Evolutionary conservation across 1,139 yeast genomes (phyloP), one percentile per base, ranked within the genome.

Genomic region (Yamadazyma dushanensis): DNA sequence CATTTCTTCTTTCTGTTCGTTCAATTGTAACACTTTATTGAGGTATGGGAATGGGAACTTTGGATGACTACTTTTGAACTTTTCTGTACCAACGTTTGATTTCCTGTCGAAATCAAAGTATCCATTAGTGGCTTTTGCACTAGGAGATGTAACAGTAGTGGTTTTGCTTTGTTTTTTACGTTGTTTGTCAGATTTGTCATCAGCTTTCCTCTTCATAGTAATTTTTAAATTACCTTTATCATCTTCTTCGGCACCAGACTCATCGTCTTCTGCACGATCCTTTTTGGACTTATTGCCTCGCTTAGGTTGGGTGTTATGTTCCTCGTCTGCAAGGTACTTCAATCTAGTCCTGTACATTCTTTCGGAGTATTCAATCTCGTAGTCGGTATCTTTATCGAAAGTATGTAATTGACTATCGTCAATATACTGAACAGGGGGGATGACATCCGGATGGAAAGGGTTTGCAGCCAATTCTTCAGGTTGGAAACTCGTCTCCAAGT

Each of bases 321-420:
- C 70, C 42, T 70, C 76, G 37, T 70, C 78, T 1, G 67, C 72
- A 37, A 83, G 61, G 51, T 80, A 82, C 39, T 66, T 68, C 36
- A 69, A 61, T 39, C 97, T 74, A 35, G 83, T 76, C 29, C 66
- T 65, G 41, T 73, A 74, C 86, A 88, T 86, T 27, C 67, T 71
- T 31, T 75, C 74, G 1, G 95, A 95, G 59, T 80, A 89, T 35
- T 72, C 76, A 24, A 76, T 63, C 55, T 90, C 97, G 36, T 69
- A 75, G 5, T 73, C 77, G 2, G 95, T 73, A 53, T 90, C 97
- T 35, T 74, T 69, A 51, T 84, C 89, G 50, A 76, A 83, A 3
- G 54, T 46, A 3, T 54, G 61, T 16, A 65, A 61, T 29, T 66
- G 70, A 0, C 65, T 69, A 11, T 57, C 62, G 1, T 64, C 51